Conservation (phyloP, 306 rosid genomes). For the Glycyrrhiza uralensis region DNA sequence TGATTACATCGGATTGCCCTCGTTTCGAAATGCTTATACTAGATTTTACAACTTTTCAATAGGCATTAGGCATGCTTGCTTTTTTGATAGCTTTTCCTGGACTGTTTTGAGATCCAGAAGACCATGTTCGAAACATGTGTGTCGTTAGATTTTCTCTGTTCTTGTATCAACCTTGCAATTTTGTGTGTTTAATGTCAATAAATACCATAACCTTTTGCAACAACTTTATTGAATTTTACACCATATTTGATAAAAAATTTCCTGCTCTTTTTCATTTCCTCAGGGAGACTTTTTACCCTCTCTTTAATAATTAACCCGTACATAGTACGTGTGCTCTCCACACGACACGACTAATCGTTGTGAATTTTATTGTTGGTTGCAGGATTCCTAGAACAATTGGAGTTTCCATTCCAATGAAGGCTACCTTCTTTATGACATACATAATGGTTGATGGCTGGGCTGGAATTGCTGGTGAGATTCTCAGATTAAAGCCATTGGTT, state of each 20-base stretch:
- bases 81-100: neutral
- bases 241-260: neutral
- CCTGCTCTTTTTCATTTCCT: no score
- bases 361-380: constrained; percentile 15
- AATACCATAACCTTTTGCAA: neutral
- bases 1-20: neutral
- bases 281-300: neutral
- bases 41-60: neutral
- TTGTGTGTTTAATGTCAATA: neutral
- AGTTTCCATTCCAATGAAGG: constrained; percentile 94
- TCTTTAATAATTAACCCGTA: neutral
- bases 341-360: neutral
- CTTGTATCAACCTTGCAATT: neutral
- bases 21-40: neutral
- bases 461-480: constrained; percentile 92
- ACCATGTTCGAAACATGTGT: neutral
- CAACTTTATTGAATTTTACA: neutral
- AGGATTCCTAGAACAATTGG: constrained; percentile 98
- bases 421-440: constrained; percentile 95
- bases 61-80: neutral
- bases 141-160: neutral
- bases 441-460: constrained; percentile 99
- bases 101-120: neutral
- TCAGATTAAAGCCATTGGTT: constrained; percentile 87
- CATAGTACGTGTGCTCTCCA: neutral